Evolutionary conservation across 2,329 filamentous ascomycete genomes (phyloP).

Genomic region (Knoxdaviesia proteae): DNA sequence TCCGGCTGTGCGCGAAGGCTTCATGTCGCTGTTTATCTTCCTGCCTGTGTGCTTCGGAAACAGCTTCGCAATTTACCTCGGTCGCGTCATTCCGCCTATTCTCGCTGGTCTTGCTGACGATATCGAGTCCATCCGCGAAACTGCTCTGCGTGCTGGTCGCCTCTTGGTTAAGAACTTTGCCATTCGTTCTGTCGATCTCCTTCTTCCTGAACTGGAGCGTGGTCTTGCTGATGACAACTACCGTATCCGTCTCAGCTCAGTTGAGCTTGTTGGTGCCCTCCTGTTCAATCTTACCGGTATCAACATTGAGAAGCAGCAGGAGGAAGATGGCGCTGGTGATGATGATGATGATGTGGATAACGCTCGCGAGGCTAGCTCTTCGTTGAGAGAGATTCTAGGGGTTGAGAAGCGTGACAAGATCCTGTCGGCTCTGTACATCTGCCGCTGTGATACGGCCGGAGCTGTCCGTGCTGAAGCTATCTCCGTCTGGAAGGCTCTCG

Average conservation of each 20-base stretch:
- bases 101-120: conserved; percentile 88
- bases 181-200: conserved; percentile 76
- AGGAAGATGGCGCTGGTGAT: conserved; percentile 36
- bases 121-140: conserved; percentile 88
- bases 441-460: conserved; percentile 86
- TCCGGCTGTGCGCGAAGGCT: conserved; percentile 79
- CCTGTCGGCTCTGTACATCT: conserved; percentile 90
- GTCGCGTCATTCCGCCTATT: conserved; percentile 88
- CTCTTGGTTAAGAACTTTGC: conserved; percentile 97
- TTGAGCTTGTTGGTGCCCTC: conserved; percentile 88
- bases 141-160: conserved; percentile 80
- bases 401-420: conserved; percentile 96
- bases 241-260: conserved; percentile 92
- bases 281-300: conserved; percentile 96
- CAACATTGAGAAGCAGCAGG: conserved; percentile 53
- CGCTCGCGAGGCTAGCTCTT: conserved; percentile 71
- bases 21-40: conserved; percentile 99
- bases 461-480: conserved; percentile 79
- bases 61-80: conserved; percentile 90
- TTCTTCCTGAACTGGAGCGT: conserved; percentile 85
- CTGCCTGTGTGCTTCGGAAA: conserved; percentile 97
- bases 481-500: conserved; percentile 89
- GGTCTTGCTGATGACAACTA: conserved; percentile 95
- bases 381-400: conserved; percentile 82
- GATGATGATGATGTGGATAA: conserved; percentile 58